phyloP scores from a whole-genome alignment of 73 alveolate genomes.

The Paraurostyla sp. region DNA sequence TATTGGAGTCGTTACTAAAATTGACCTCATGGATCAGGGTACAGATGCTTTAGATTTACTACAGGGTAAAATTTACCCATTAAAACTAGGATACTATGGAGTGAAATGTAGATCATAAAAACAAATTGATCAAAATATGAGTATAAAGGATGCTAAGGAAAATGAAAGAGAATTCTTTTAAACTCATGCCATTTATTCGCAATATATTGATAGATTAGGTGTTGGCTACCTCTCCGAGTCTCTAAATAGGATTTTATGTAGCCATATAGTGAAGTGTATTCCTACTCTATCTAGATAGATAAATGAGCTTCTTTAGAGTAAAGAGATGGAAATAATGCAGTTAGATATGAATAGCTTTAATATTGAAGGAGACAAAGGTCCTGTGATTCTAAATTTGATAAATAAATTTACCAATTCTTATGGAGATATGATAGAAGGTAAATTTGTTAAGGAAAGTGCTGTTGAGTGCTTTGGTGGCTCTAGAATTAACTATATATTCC shows the following conservation, averaged over 20 bases:
- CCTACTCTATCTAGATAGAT: slow-evolving; percentile 53
- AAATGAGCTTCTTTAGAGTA: slow-evolving; percentile 26
- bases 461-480: slow-evolving; percentile 87
- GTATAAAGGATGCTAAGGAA: slow-evolving; percentile 82
- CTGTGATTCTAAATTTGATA: slow-evolving; percentile 52
- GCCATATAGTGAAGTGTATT: slow-evolving; percentile 56
- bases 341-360: slow-evolving; percentile 35
- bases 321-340: slow-evolving; percentile 59
- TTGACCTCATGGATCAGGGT: slow-evolving; percentile 95
- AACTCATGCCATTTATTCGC: slow-evolving; percentile 43
- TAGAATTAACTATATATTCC: slow-evolving; percentile 79
- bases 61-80: slow-evolving; percentile 90
- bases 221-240: slow-evolving; percentile 39
- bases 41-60: slow-evolving; percentile 93
- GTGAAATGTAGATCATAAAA: slow-evolving; percentile 92
- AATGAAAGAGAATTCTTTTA: slow-evolving; percentile 76
- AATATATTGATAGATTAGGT: slow-evolving; percentile 39
- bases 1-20: slow-evolving; percentile 92
- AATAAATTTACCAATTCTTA: slow-evolving; percentile 55
- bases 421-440: slow-evolving; percentile 79
- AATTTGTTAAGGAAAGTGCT: slow-evolving; percentile 71
- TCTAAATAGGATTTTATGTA: slow-evolving; percentile 45
- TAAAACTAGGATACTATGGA: slow-evolving; percentile 97
- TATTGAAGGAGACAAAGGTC: slow-evolving; percentile 65
- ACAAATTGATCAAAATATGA: slow-evolving; percentile 82